phyloP scores from a whole-genome alignment of 2,329 filamentous ascomycete species.

The Nigrograna mackinnonii region DNA sequence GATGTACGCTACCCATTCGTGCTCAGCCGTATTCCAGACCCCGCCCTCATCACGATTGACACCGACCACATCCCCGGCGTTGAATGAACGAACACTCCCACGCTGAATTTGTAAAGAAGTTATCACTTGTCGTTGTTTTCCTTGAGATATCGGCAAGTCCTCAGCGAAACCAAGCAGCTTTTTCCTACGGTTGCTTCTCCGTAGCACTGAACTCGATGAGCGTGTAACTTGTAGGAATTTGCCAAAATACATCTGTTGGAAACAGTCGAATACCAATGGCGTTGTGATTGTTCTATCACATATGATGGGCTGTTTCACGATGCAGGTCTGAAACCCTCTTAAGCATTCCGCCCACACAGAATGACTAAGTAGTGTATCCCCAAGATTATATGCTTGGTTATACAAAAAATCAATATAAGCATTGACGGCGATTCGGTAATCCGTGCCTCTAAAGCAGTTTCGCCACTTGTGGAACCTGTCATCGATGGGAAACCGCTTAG shows the following conservation, averaged over 20 bases:
- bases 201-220: constrained; percentile 10
- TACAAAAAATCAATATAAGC: constrained; percentile 66
- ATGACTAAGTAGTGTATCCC: constrained; percentile 44
- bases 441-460: constrained; percentile 44
- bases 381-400: constrained; percentile 61
- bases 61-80: constrained; percentile 55
- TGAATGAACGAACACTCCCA: constrained; percentile 29
- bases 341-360: constrained; percentile 58
- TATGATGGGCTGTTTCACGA: constrained; percentile 19
- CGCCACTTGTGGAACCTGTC: constrained; percentile 60
- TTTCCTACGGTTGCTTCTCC: constrained; percentile 15
- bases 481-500: constrained; percentile 46
- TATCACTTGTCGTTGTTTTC: neutral
- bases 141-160: neutral
- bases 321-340: constrained; percentile 5
- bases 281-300: constrained; percentile 66
- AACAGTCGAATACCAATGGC: constrained; percentile 67
- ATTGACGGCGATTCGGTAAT: constrained; percentile 66
- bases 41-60: constrained; percentile 50
- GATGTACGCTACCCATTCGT: constrained; percentile 73
- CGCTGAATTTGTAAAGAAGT: neutral
- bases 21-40: constrained; percentile 58
- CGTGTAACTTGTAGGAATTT: constrained; percentile 48
- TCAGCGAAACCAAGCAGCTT: constrained; percentile 17
- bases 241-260: constrained; percentile 65